These are phyloP conservation scores for Oenanthe javanica DNA, from an alignment of 140 eudicot species.

Conservation along the genomic window DNA sequence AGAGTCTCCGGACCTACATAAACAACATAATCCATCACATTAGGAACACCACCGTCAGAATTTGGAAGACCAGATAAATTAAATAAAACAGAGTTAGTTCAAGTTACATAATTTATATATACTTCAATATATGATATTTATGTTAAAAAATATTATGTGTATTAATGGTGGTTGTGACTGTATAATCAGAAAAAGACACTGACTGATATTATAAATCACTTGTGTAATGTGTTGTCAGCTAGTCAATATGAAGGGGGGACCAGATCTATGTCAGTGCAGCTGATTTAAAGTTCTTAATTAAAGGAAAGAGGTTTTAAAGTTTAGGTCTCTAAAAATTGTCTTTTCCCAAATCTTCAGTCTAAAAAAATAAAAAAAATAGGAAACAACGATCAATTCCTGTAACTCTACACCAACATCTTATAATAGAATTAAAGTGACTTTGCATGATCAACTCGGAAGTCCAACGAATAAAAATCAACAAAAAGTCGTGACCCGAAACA, in stretches of 20 bases:
- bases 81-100: background rate
- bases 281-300: background rate
- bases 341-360: background rate
- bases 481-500: too few relatives aligned
- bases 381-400: background rate
- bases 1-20: slow-evolving; percentile 75
- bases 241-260: background rate
- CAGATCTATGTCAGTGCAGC: background rate
- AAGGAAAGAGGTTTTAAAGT: background rate
- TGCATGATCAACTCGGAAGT: too few relatives aligned
- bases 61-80: too few relatives aligned
- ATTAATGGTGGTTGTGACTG: background rate
- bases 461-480: too few relatives aligned
- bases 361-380: too few relatives aligned
- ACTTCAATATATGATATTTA: background rate
- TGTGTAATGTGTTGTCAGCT: background rate
- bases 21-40: background rate
- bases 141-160: background rate
- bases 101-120: background rate
- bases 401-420: background rate
- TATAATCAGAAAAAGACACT: background rate
- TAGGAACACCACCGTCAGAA: background rate
- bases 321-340: background rate
- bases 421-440: too few relatives aligned
- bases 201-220: background rate